phyloP scores from a whole-genome alignment of 2,329 filamentous ascomycete species.

The Diaporthe sp. region DNA sequence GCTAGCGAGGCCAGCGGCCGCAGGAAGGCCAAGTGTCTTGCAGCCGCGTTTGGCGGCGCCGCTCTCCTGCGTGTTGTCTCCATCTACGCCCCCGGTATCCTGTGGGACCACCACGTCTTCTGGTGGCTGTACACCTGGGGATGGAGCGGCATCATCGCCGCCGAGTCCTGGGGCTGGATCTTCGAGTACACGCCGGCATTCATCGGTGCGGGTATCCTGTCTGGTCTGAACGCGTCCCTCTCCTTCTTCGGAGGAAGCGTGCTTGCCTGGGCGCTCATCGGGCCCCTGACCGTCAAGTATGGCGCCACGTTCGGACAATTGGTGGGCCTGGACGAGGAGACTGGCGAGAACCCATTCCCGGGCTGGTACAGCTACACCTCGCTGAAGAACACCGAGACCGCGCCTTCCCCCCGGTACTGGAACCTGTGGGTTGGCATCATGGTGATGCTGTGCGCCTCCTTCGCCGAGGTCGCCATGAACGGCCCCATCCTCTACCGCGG shows the following conservation, averaged over 20 bases:
- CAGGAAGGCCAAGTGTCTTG: slow-evolving; percentile 68
- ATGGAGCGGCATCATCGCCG: slow-evolving; percentile 60
- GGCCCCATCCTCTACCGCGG: slow-evolving; percentile 56
- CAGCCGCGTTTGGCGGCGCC: slow-evolving; percentile 62
- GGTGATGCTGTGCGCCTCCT: slow-evolving; percentile 57
- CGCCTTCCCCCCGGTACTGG: slow-evolving; percentile 57
- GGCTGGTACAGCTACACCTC: slow-evolving; percentile 51
- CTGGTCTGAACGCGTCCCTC: slow-evolving; percentile 70
- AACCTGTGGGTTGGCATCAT: slow-evolving; percentile 59
- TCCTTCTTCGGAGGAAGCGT: slow-evolving; percentile 70
- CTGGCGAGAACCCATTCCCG: slow-evolving; percentile 10
- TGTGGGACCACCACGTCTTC: slow-evolving; percentile 70
- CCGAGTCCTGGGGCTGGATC: slow-evolving; percentile 72
- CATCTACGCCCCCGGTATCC: slow-evolving; percentile 69
- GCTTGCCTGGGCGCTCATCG: slow-evolving; percentile 70
- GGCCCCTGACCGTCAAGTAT: slow-evolving; percentile 68
- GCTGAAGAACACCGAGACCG: slow-evolving; percentile 47
- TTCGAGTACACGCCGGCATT: slow-evolving; percentile 72
- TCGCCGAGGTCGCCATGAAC: slow-evolving; percentile 56
- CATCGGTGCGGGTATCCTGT: slow-evolving; percentile 70
- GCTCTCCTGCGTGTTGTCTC: slow-evolving; percentile 67
- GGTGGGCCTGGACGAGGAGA: slow-evolving; percentile 57
- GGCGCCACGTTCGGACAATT: slow-evolving; percentile 62
- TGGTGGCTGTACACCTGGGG: slow-evolving; percentile 69
- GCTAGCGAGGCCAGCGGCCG: slow-evolving; percentile 62